Conservation (phyloP, 2,329 filamentous ascomycete species). For the Aspergillus novoparasiticus region DNA sequence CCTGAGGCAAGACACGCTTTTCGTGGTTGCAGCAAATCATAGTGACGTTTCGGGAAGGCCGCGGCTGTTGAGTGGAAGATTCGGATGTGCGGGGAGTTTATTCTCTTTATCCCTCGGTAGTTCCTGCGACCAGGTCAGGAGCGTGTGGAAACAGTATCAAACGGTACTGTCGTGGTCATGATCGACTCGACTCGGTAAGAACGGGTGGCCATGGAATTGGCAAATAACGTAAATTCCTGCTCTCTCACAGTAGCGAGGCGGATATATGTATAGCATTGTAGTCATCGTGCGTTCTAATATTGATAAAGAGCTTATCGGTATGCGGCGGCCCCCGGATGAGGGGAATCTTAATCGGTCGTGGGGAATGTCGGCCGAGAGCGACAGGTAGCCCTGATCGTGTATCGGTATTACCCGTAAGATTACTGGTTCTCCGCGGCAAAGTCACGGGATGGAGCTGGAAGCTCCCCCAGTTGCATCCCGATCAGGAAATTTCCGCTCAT, state of each 20-base stretch:
- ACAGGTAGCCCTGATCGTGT: not conserved
- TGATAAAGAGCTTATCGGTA: conserved; percentile 2
- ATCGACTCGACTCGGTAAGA: not conserved
- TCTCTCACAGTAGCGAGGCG: not conserved
- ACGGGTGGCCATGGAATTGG: not conserved
- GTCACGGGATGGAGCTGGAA: conserved; percentile 16
- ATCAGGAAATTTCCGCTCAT: conserved; percentile 20
- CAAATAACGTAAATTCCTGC: not conserved
- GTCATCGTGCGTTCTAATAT: not conserved
- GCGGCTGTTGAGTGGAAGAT: conserved; percentile 19
- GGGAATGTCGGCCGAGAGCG: conserved; percentile 20
- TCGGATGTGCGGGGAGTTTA: conserved; percentile 25
- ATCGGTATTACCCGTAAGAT: conserved; percentile 2
- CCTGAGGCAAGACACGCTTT: not conserved
- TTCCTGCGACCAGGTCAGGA: not conserved
- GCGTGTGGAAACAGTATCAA: not conserved
- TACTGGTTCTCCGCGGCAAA: conserved; percentile 25
- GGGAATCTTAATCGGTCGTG: not conserved
- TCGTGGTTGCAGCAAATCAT: not conserved
- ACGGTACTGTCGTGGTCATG: not conserved
- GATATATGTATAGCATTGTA: not conserved
- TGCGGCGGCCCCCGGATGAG: conserved; percentile 10
- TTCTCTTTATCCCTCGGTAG: conserved; percentile 12
- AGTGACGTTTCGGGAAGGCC: conserved; percentile 5
- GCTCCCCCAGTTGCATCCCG: not conserved